A percentile compares a stretch with the other conserved stretches of the same genome.
phyloP scores from a whole-genome alignment of 2,329 filamentous ascomycete genomes.

The Cyphellophora attinorum region DNA sequence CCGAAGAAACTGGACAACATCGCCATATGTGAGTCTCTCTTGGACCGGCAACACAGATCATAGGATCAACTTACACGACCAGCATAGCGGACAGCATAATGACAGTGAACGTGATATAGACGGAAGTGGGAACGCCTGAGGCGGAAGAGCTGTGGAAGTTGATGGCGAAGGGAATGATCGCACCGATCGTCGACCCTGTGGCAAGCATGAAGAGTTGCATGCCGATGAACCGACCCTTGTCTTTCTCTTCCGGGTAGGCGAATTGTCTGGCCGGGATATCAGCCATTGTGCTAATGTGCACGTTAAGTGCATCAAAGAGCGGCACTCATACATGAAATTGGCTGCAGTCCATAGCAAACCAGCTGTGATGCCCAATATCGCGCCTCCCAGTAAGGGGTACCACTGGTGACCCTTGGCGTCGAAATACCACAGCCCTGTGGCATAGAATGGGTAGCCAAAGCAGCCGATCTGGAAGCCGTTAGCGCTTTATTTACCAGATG shows the following conservation, averaged over 20 bases:
- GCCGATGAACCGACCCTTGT: slow-evolving; percentile 14
- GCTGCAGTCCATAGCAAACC: slow-evolving; percentile 13
- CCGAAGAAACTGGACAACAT: slow-evolving; percentile 1
- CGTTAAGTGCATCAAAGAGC: too few relatives aligned
- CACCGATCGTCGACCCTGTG: slow-evolving; percentile 11
- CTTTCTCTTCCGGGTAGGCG: slow-evolving; percentile 12
- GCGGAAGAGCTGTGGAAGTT: slow-evolving; percentile 12
- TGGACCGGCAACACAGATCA: neutral
- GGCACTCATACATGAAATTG: too few relatives aligned
- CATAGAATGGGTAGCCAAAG: slow-evolving; percentile 16
- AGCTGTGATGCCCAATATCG: slow-evolving; percentile 8
- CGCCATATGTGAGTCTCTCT: neutral
- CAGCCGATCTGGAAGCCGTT: slow-evolving; percentile 12
- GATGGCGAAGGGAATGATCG: slow-evolving; percentile 15
- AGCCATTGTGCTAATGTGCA: too few relatives aligned
- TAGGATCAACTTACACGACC: slow-evolving; percentile 6
- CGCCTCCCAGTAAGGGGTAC: slow-evolving; percentile 13
- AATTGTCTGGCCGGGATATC: too few relatives aligned
- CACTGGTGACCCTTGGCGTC: slow-evolving; percentile 12
- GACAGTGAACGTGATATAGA: slow-evolving; percentile 16
- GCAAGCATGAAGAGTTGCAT: slow-evolving; percentile 14
- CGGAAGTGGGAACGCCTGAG: slow-evolving; percentile 12
- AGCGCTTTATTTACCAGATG: too few relatives aligned
- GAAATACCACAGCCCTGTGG: slow-evolving; percentile 17
- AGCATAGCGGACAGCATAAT: slow-evolving; percentile 12